Conservation (phyloP, 306 rosid species). For the Quercus engelmannii region DNA sequence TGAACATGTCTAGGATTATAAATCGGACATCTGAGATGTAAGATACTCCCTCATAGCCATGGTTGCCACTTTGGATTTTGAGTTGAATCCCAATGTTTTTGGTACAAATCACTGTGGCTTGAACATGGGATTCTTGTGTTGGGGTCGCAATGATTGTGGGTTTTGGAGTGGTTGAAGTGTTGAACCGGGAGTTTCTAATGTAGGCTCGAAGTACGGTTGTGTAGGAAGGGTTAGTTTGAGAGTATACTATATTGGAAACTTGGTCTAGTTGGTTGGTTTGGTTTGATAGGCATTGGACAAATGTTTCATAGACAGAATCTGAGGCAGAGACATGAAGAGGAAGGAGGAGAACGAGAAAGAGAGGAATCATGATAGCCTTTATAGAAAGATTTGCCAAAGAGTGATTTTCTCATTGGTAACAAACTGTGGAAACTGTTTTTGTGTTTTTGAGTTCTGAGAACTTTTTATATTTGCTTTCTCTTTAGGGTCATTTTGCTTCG, state of each 20-base stretch:
- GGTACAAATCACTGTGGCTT: constrained; percentile 54
- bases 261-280: constrained; percentile 24
- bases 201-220: constrained; percentile 56
- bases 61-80: constrained; percentile 78
- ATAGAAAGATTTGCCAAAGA: neutral
- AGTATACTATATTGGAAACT: constrained; percentile 28
- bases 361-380: neutral
- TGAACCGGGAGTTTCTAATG: constrained; percentile 71
- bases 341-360: constrained; percentile 10
- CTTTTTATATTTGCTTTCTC: too few species aligned
- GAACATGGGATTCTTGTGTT: constrained; percentile 42
- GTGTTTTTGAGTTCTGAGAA: neutral
- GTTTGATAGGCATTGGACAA: constrained; percentile 47
- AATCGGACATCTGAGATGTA: constrained; percentile 55
- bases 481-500: too few species aligned
- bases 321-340: constrained; percentile 19
- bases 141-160: constrained; percentile 66
- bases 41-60: constrained; percentile 73
- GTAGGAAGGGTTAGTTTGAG: constrained; percentile 43
- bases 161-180: constrained; percentile 59
- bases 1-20: constrained; percentile 69
- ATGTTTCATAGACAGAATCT: constrained; percentile 32
- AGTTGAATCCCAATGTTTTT: constrained; percentile 38
- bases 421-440: neutral
- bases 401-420: neutral